These are phyloP conservation scores for Fusarium abutilonis DNA, from an alignment of 2,329 filamentous ascomycete genomes.

Conservation along the genomic window DNA sequence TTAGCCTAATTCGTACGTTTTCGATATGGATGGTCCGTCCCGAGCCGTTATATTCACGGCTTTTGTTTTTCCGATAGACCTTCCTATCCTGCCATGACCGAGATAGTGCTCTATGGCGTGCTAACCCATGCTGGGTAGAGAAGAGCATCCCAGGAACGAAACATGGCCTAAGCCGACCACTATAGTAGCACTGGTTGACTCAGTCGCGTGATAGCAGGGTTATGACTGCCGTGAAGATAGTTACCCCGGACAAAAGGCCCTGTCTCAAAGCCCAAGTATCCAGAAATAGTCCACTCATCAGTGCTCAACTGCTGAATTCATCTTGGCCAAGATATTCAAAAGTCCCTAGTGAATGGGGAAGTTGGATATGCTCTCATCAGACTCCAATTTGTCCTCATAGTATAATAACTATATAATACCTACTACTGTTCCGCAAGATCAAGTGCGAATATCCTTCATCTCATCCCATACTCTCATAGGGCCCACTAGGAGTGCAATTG, in stretches of 20 bases:
- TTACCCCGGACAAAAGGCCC: conserved; percentile 24
- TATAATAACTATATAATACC: conserved; percentile 6
- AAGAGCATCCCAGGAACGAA: neutral
- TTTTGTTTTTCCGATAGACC: conserved; percentile 14
- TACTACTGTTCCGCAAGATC: neutral
- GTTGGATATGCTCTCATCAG: neutral
- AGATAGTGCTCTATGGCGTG: conserved; percentile 5
- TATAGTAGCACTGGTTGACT: neutral
- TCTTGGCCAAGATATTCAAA: conserved; percentile 23
- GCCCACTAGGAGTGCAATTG: neutral
- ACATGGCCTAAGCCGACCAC: neutral
- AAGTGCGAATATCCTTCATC: neutral
- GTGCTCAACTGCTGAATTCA: neutral
- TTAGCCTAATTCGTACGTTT: conserved; percentile 3
- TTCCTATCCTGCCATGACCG: conserved; percentile 24
- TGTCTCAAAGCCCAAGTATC: neutral
- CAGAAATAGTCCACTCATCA: conserved; percentile 7
- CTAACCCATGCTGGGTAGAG: neutral
- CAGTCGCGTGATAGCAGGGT: conserved; percentile 5
- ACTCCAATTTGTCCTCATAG: neutral
- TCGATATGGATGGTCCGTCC: conserved; percentile 23
- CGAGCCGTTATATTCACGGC: conserved; percentile 20
- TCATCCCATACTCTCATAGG: neutral
- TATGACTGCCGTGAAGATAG: neutral
- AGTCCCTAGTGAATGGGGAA: conserved; percentile 24